Evolutionary conservation across 2,329 filamentous ascomycete species (phyloP).

Genomic region (Chaetomium strumarium): DNA sequence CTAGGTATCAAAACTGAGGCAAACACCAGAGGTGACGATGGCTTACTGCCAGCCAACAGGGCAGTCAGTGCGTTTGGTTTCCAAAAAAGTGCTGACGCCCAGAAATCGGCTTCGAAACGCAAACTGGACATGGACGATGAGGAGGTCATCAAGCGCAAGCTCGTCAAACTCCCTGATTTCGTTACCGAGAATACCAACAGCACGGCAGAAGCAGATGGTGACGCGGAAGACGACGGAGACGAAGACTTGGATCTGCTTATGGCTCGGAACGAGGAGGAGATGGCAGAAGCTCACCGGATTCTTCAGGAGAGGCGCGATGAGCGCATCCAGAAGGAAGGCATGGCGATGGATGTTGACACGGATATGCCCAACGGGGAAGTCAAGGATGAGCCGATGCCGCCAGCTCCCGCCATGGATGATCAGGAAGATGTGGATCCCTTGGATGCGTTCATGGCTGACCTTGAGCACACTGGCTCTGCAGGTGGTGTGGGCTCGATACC

Average conservation of each 20-base stretch:
- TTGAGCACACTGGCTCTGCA: slow-evolving; percentile 48
- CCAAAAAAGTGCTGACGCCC: slow-evolving; percentile 58
- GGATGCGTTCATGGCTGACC: slow-evolving; percentile 90
- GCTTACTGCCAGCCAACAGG: slow-evolving; percentile 51
- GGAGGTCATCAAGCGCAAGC: slow-evolving; percentile 76
- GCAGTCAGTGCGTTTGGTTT: slow-evolving; percentile 79
- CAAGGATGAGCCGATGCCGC: slow-evolving; percentile 21
- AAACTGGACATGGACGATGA: slow-evolving; percentile 85
- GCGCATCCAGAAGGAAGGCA: slow-evolving; percentile 47
- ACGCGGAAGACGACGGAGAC: slow-evolving; percentile 62
- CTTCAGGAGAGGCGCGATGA: slow-evolving; percentile 81
- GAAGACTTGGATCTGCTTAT: slow-evolving; percentile 56
- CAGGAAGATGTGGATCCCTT: slow-evolving; percentile 80
- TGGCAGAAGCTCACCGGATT: slow-evolving; percentile 75
- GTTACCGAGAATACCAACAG: slow-evolving; percentile 58
- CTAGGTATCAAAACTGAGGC: slow-evolving; percentile 23
- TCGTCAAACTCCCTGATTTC: slow-evolving; percentile 81
- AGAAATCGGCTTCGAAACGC: slow-evolving; percentile 63
- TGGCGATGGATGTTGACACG: slow-evolving; percentile 40
- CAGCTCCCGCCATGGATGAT: slow-evolving; percentile 44
- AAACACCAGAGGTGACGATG: slow-evolving; percentile 22
- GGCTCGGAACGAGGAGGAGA: slow-evolving; percentile 79
- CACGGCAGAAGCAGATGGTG: slow-evolving; percentile 54
- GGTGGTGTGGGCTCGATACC: slow-evolving; percentile 17
- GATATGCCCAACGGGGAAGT: slow-evolving; percentile 26